phyloP scores from a whole-genome alignment of 768 basidiomycete species.

The Amanita muscaria region DNA sequence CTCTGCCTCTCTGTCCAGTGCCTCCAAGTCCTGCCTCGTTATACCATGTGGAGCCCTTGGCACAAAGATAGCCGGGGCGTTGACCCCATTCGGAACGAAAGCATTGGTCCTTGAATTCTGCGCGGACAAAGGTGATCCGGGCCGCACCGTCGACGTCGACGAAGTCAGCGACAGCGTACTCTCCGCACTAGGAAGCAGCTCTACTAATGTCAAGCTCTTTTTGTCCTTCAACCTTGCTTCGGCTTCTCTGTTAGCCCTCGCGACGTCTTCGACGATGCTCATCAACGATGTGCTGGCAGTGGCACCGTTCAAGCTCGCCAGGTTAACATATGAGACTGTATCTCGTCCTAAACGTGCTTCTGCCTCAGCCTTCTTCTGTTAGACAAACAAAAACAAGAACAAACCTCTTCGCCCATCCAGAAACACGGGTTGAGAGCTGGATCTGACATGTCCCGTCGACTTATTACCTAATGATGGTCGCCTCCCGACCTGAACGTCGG shows the following conservation, averaged over 20 bases:
- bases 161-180: slow-evolving; percentile 2
- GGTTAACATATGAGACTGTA: not conserved
- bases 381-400: not conserved
- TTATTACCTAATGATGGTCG: slow-evolving; percentile 9
- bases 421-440: not conserved
- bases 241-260: slow-evolving; percentile 23
- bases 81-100: not conserved
- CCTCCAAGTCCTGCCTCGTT: slow-evolving; percentile 22
- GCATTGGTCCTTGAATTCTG: too few relatives aligned
- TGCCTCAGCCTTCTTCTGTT: not conserved
- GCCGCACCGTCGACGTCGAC: not conserved
- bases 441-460: not conserved
- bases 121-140: not conserved
- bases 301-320: not conserved
- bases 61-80: not conserved
- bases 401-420: not conserved
- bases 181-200: not conserved
- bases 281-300: slow-evolving; percentile 26
- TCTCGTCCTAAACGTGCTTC: not conserved
- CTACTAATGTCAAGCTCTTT: not conserved
- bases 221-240: slow-evolving; percentile 13
- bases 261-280: slow-evolving; percentile 61
- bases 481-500: slow-evolving; percentile 12
- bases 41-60: slow-evolving; percentile 37
- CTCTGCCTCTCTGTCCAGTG: slow-evolving; percentile 11